These are phyloP conservation scores for Centaurea solstitialis DNA, from an alignment of 129 eudicot genomes.

Conservation along the genomic window DNA sequence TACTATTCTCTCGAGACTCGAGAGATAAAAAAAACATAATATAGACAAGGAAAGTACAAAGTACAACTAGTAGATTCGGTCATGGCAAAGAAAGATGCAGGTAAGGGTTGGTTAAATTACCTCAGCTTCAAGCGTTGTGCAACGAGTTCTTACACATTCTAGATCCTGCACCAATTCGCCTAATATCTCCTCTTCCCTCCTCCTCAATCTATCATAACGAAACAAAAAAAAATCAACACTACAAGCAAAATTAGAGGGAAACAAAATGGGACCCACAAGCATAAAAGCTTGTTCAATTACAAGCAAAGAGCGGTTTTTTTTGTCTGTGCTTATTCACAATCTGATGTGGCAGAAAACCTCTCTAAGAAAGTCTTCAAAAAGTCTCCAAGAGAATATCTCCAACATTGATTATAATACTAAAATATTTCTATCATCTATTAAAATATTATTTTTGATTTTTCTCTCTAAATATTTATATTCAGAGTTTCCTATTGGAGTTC, in stretches of 20 bases:
- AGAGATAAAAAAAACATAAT: neutral
- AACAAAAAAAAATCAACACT: slow-evolving; percentile 2
- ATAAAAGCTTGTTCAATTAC: neutral
- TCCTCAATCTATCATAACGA: slow-evolving; percentile 46
- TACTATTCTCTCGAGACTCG: neutral
- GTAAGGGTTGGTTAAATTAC: slow-evolving; percentile 25
- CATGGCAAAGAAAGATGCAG: neutral
- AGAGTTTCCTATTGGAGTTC: no score
- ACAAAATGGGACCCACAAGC: no score
- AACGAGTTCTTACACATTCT: slow-evolving; percentile 50
- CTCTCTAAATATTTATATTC: no score
- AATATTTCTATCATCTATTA: no score
- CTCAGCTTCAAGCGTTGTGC: slow-evolving; percentile 69
- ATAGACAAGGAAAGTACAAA: neutral
- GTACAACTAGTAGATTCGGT: neutral
- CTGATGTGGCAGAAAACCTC: neutral
- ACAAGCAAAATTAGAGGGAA: no score
- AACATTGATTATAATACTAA: no score
- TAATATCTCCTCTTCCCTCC: slow-evolving; percentile 57
- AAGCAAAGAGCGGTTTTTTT: neutral
- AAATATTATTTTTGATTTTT: no score
- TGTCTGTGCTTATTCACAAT: neutral
- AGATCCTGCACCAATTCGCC: slow-evolving; percentile 61
- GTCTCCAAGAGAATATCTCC: no score
- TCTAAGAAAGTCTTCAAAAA: neutral